phyloP scores from a whole-genome alignment of 768 basidiomycete genomes.

The Pleurotus pulmonarius region DNA sequence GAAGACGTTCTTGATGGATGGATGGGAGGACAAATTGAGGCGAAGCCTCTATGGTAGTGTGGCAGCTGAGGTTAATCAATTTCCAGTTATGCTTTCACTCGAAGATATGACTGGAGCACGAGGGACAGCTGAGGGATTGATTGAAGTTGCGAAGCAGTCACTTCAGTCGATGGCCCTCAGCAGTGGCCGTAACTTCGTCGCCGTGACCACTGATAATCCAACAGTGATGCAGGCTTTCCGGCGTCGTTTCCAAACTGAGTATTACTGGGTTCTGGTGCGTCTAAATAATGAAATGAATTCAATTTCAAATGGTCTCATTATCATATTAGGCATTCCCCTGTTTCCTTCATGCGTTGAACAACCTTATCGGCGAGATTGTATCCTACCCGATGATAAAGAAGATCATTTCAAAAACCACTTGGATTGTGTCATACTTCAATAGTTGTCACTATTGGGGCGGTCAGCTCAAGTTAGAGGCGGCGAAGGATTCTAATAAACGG shows the following conservation, averaged over 20 bases:
- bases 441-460: conserved; percentile 30
- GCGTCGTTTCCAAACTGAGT: conserved; percentile 14
- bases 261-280: conserved; percentile 20
- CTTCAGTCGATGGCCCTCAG: conserved; percentile 15
- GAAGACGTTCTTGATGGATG: conserved; percentile 24
- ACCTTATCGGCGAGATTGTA: conserved; percentile 23
- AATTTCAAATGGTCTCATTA: too few species aligned
- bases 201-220: conserved; percentile 26
- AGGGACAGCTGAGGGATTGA: conserved; percentile 18
- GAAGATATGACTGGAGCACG: conserved; percentile 18
- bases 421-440: conserved; percentile 27
- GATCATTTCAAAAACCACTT: conserved; percentile 13
- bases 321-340: conserved; percentile 21
- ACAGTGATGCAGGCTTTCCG: conserved; percentile 24
- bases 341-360: conserved; percentile 27
- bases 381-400: conserved; percentile 19
- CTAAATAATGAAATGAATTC: too few species aligned
- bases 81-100: conserved; percentile 20
- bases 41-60: conserved; percentile 24
- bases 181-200: conserved; percentile 23
- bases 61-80: conserved; percentile 15
- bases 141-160: conserved; percentile 15
- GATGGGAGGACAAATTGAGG: conserved; percentile 25
- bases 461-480: conserved; percentile 21
- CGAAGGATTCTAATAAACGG: conserved; percentile 10